These are phyloP conservation scores for Pseudocercospora vitis DNA, from an alignment of 2,329 filamentous ascomycete genomes.

Conservation along the genomic window DNA sequence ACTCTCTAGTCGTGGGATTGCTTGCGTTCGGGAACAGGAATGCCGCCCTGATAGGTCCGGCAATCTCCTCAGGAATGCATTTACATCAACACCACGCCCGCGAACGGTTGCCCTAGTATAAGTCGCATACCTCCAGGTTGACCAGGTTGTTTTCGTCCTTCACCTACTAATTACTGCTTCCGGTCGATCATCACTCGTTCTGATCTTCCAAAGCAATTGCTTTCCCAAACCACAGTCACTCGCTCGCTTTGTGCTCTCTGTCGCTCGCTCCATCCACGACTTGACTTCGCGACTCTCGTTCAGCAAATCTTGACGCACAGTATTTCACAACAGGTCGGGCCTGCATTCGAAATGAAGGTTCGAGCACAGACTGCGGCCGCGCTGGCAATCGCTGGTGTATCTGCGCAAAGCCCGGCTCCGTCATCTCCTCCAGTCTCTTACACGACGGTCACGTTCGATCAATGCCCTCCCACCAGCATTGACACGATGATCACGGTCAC, in stretches of 20 bases:
- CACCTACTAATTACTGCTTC: constrained; percentile 25
- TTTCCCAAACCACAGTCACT: constrained; percentile 17
- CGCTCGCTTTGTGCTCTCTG: constrained; percentile 3
- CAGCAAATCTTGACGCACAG: constrained; percentile 6
- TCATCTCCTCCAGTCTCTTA: constrained; percentile 31
- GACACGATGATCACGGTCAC: constrained; percentile 40
- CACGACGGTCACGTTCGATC: constrained; percentile 36
- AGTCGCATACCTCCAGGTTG: constrained; percentile 22
- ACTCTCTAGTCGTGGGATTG: constrained; percentile 9
- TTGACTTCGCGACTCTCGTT: constrained; percentile 4
- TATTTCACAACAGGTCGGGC: not conserved
- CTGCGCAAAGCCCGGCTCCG: constrained; percentile 12
- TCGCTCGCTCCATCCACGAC: constrained; percentile 11
- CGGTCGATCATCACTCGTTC: constrained; percentile 25
- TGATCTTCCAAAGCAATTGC: constrained; percentile 19
- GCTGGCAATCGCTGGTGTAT: constrained; percentile 24
- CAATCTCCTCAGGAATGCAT: constrained; percentile 25
- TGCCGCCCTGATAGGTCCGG: constrained; percentile 11
- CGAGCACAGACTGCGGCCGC: constrained; percentile 12
- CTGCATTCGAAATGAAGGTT: constrained; percentile 20
- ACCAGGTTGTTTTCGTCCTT: constrained; percentile 22
- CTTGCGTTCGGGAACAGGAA: constrained; percentile 18
- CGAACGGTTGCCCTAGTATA: constrained; percentile 25
- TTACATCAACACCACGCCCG: constrained; percentile 21
- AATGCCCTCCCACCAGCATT: constrained; percentile 35